Evolutionary conservation across 164 flowering plant species (phyloP), one percentile per base, ranked within the genome.

Genomic region (Litsea cubeba): DNA sequence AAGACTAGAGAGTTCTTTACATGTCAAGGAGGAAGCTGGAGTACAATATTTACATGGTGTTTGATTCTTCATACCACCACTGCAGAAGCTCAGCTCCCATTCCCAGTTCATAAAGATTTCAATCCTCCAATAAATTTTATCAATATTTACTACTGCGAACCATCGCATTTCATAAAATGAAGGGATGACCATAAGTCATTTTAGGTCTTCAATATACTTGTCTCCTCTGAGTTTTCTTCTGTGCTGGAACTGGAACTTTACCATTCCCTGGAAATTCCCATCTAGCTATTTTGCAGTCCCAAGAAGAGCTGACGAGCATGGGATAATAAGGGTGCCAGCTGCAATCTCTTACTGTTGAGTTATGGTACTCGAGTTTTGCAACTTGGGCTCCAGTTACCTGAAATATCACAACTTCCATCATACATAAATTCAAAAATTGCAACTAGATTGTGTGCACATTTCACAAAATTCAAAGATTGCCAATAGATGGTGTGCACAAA

Each of bases 281-380:
- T 76, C 79, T 85, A 28, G 84, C 89, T 6, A 90, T 25, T 54
- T 76, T 84, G 15, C 97, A 89, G 71, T 90, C 93, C 94, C 93
- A 93, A 49, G 95, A 89, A 40, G 93, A 91, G 85, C 91, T 90
- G 49, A 89, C 89, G 8, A 91, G 87, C 86, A 82, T 87, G 0
- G 98, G 95, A 71, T 89, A 84, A 63, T 50, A 40, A 1, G 98
- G 98, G 75, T 93, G 96, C 98, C 98, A 91, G 72, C 88, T 88
- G 70, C 97, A 93, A 72, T 91, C 98, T 79, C 98, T 88, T 18
- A 93, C 92, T 0, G 89, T 80, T 40, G 89, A 76, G 22, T 57
- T 72, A 69, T 91, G 97, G 80, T 88, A 80, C 64, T 75, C 75
- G 3, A 91, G 87, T 68, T 74, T 84, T 3, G 88, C 93, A 30